A percentile compares a stretch with the other conserved stretches of the same genome.
phyloP scores from a whole-genome alignment of 139 green algal genomes.

The Raphidocelis subcapitata region DNA sequence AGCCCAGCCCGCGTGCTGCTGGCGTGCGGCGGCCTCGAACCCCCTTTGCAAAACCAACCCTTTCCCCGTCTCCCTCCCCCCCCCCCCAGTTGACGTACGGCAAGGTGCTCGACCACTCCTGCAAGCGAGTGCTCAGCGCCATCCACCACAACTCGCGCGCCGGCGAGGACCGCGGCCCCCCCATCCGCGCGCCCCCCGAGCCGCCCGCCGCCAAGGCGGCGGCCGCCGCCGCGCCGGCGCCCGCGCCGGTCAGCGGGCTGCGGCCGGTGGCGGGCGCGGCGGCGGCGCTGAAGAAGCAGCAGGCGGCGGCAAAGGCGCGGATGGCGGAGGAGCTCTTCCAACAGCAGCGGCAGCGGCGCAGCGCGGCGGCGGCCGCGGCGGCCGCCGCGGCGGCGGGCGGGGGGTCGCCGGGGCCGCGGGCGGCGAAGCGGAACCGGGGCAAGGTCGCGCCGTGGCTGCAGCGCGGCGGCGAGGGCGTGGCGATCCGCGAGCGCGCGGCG shows the following conservation, averaged over 20 bases:
- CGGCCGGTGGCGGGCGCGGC: not conserved
- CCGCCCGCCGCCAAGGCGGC: not conserved
- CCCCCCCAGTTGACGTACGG: not conserved
- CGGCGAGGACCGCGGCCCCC: not conserved
- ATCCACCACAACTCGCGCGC: conserved; percentile 13
- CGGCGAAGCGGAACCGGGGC: too few relatives aligned
- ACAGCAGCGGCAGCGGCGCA: not conserved
- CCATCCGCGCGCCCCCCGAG: not conserved
- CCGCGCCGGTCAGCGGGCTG: not conserved
- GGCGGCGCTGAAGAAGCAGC: not conserved
- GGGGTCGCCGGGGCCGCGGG: too few relatives aligned
- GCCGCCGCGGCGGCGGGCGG: too few relatives aligned
- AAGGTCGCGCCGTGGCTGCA: too few relatives aligned
- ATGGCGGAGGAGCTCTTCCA: not conserved
- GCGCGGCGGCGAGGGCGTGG: too few relatives aligned
- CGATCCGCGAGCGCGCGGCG: too few relatives aligned
- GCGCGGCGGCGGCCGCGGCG: not conserved
- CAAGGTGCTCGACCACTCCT: conserved; percentile 20
- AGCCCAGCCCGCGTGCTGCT: too few relatives aligned
- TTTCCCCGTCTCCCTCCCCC: too few relatives aligned
- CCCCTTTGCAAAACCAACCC: too few relatives aligned
- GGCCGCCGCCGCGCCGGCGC: not conserved
- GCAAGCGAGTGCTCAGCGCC: conserved; percentile 19
- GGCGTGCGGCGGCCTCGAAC: too few relatives aligned
- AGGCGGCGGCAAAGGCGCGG: not conserved